phyloP scores from a whole-genome alignment of 179 eudicot genomes.

The Beta lomatogona region DNA sequence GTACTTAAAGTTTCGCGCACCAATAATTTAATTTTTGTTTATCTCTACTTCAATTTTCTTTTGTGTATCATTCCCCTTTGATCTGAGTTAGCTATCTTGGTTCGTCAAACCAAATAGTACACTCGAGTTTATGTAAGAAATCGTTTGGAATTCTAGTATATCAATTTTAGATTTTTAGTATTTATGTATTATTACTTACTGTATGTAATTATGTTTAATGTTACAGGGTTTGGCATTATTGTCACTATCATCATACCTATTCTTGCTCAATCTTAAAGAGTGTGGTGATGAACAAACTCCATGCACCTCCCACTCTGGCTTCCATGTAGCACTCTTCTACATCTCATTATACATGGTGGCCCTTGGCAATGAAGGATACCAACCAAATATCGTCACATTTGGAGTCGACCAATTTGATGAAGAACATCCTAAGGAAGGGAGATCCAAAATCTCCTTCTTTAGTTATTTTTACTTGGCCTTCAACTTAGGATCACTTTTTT shows the following conservation, averaged over 20 bases:
- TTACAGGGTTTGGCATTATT: slow-evolving; percentile 44
- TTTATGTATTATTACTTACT: not conserved
- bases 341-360: slow-evolving; percentile 49
- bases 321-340: slow-evolving; percentile 37
- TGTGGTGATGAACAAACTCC: slow-evolving; percentile 41
- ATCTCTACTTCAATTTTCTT: no score
- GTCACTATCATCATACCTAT: slow-evolving; percentile 46
- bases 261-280: slow-evolving; percentile 44
- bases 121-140: no score
- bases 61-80: no score
- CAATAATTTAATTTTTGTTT: no score
- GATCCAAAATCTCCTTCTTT: slow-evolving; percentile 47
- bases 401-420: slow-evolving; percentile 56
- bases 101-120: no score
- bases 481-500: slow-evolving; percentile 48
- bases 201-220: not conserved
- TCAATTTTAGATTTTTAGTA: no score
- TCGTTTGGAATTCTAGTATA: no score
- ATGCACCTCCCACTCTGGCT: slow-evolving; percentile 35
- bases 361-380: slow-evolving; percentile 55
- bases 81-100: no score
- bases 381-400: slow-evolving; percentile 51
- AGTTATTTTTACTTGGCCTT: slow-evolving; percentile 49
- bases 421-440: slow-evolving; percentile 32
- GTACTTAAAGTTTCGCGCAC: slow-evolving; percentile 29